phyloP scores from a whole-genome alignment of 2,329 filamentous ascomycete genomes.

The Beauveria sp. region DNA sequence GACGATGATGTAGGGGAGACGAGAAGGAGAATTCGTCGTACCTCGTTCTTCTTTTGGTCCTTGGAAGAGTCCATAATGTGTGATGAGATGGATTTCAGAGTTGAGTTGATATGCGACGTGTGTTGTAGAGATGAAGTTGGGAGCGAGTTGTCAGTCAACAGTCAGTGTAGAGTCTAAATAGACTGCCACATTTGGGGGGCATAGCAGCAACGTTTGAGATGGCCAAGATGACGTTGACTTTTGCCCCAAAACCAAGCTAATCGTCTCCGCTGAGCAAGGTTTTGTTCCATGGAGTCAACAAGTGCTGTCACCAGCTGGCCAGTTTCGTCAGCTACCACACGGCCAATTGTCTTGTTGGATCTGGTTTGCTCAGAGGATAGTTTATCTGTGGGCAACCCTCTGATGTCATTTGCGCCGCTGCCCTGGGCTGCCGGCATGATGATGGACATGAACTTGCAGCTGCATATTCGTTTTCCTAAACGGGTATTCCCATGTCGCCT shows the following conservation, averaged over 20 bases:
- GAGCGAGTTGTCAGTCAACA: neutral
- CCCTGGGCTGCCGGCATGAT: neutral
- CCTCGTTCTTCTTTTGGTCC: constrained; percentile 25
- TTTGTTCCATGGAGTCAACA: neutral
- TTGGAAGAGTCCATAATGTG: constrained; percentile 22
- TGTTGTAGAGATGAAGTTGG: neutral
- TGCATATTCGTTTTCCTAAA: neutral
- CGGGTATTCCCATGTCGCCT: neutral
- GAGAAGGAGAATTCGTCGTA: constrained; percentile 12
- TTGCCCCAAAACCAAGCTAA: constrained; percentile 5
- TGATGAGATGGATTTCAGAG: neutral
- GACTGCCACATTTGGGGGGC: neutral
- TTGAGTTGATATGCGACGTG: neutral
- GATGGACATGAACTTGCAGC: neutral
- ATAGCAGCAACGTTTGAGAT: neutral
- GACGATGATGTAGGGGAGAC: constrained; percentile 3
- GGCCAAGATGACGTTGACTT: constrained; percentile 5
- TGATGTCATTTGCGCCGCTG: constrained; percentile 2
- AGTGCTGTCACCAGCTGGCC: neutral
- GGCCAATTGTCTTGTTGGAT: neutral
- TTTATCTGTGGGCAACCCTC: neutral
- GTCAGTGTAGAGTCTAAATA: neutral
- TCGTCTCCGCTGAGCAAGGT: constrained; percentile 1
- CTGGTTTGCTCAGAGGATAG: neutral
- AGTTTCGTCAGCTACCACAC: constrained; percentile 1